Conservation (phyloP, 176 grass and related monocot species). For the Rhynchospora breviuscula region DNA sequence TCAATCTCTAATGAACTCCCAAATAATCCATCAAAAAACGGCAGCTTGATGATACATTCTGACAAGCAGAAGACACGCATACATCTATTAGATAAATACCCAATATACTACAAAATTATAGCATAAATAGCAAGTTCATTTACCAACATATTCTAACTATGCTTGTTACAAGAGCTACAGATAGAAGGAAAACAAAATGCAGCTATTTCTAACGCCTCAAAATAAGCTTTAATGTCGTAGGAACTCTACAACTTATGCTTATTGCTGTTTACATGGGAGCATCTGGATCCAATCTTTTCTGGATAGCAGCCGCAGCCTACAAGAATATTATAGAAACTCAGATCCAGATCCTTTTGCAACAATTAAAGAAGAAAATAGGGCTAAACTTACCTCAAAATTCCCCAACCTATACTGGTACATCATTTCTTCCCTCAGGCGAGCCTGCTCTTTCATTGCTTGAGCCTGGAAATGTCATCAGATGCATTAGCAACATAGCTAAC, state of each 20-base stretch:
- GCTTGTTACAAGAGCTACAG: conserved; percentile 7
- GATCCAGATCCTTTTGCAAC: not conserved
- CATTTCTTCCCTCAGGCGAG: conserved; percentile 95
- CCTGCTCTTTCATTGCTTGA: conserved; percentile 98
- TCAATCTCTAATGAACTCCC: not conserved
- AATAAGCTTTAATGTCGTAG: conserved; percentile 2
- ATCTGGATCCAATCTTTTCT: conserved; percentile 95
- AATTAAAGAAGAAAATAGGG: not conserved
- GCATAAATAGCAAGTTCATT: not conserved
- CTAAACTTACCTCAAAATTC: conserved; percentile 61
- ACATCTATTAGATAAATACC: not conserved
- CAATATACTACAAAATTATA: not conserved
- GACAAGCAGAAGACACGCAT: not conserved
- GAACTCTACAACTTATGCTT: not conserved
- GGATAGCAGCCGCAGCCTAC: conserved; percentile 92
- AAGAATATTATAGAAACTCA: not conserved
- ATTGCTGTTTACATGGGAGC: conserved; percentile 40
- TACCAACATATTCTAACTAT: not conserved
- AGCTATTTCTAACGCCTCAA: conserved; percentile 1
- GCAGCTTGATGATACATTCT: not conserved
- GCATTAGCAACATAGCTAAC: not conserved
- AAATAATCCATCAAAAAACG: not conserved
- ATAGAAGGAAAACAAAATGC: conserved; percentile 5
- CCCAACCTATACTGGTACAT: conserved; percentile 86
- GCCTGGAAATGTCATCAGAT: conserved; percentile 43